Base-by-base conservation (phyloP, 805 yeast genomes). In the Pichia kluyveri region DNA sequence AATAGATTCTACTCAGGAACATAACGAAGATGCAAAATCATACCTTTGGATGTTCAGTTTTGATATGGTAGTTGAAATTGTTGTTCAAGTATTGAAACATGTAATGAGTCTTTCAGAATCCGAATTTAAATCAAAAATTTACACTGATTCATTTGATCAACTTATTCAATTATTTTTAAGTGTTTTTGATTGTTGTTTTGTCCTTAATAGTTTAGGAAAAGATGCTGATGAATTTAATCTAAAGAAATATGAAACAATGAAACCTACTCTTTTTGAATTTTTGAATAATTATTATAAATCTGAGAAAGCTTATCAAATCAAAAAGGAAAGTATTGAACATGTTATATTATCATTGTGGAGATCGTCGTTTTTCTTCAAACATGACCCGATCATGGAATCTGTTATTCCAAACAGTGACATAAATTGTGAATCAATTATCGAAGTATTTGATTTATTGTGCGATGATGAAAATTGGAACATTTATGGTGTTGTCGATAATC, bases 401-500 rank as follows among this genome's bases (percentile, higher is more conserved):
- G 34, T 50, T 15, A 10, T 50, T 14, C 50, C 51, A 8, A 15
- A n/a, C 8, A 26, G 28, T 32, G 26, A 40, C 1, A 4, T 27
- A 11, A 5, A 30, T 2, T 41, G 49, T 5, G 18, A 34, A 14
- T 5, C 14, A 1, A 11, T 28, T 11, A 48, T 50, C 3, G 15
- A 19, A 15, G 28, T 50, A 2, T 32, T 34, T 11, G 10, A 31
- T 5, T 17, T 39, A 11, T 56, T 81, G 4, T 60, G 72, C 3
- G 48, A 58, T 1, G 74, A 74, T 49, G 65, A 72, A 14, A 71
- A 76, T 47, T 73, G 71, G 10, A 71, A 71, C 9, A 67, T 74
- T n/a, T 78, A 73, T 55, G 93, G 93, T 1, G 72, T 86, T 0
- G 83, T 91, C 0, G 72, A 72, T 38, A 73, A 76, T 3, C 61